A percentile compares a stretch with the other conserved stretches of the same genome.
Evolutionary conservation across 2,329 filamentous ascomycete species (phyloP).

Genomic region (Phaeosphaeriaceae sp.): DNA sequence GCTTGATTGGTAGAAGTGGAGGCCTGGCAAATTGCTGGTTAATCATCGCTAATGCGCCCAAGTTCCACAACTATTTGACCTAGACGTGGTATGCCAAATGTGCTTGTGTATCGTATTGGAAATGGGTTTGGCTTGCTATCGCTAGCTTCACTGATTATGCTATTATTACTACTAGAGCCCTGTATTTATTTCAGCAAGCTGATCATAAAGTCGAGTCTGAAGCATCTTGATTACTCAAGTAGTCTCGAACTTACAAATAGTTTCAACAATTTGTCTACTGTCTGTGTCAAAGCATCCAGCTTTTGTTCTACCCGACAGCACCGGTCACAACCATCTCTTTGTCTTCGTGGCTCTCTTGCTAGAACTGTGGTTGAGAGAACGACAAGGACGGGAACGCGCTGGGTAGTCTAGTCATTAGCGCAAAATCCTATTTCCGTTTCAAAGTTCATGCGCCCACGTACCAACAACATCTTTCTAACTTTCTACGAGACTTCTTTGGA

Average conservation of each 20-base stretch:
- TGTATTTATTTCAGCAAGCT: neutral
- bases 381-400: slow-evolving; percentile 9
- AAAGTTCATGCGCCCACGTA: slow-evolving; percentile 1
- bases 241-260: slow-evolving; percentile 7
- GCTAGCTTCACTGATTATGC: neutral
- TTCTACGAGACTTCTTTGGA: slow-evolving; percentile 2
- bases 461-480: slow-evolving; percentile 16
- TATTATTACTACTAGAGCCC: neutral
- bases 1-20: neutral
- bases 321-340: slow-evolving; percentile 11
- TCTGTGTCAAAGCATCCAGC: slow-evolving; percentile 5
- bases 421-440: neutral
- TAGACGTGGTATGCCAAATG: slow-evolving; percentile 1
- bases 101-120: neutral
- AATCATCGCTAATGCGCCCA: neutral
- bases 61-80: neutral
- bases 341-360: slow-evolving; percentile 1
- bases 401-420: slow-evolving; percentile 8
- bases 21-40: neutral
- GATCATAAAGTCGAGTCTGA: neutral
- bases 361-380: slow-evolving; percentile 11
- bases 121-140: neutral
- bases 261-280: slow-evolving; percentile 1
- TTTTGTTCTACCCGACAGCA: slow-evolving; percentile 8
- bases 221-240: neutral